Base-by-base conservation (phyloP, 768 basidiomycete genomes). In the Lepiota brunneoincarnata region DNA sequence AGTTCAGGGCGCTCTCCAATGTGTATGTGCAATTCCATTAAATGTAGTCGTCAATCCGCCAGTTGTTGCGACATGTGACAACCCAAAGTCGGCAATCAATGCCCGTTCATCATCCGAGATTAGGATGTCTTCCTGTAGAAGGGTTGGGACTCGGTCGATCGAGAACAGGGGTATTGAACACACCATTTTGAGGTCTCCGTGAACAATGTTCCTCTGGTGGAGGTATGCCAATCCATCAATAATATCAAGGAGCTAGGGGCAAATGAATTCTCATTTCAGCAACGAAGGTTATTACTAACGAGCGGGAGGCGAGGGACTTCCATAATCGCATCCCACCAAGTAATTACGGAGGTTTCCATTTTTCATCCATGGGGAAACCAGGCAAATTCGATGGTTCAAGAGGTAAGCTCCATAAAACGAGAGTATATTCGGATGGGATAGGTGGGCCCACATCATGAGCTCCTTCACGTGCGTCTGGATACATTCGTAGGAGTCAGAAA, bases 371-470 rank as follows among this genome's bases (percentile, higher is more conserved):
- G 61, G 63, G 9, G 62, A 63, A 1, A 64, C 51, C 3, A 66
- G 31, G 20, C 54, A 61, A 7, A 59, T 42, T 20, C 49, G 34
- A 24, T 17, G 37, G 24, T 56, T 42, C 10, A 58, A 52, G 14
- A 9, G 21, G 41, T 61, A 73, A 10, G 69, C 47, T 2, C 72
- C 71, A 59, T 69, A 66, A 18, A 74, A 56, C 2, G 69, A 71
- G 17, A 75, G 54, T 18, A 74, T 64, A 36, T 73, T 73, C 0
- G 62, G 59, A 50, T 75, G 74, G 0, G 47, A 55, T 7, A 73
- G 46, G 51, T 69, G 63, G 4, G 60, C 59, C 72, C 74, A 75
- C 38, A 67, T 39, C 14, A 67, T 58, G 9, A 69, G 68, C 39
- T 75, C 73, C 17, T 31, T 41, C 5, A 24, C 39, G 14, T 20